Percentiles rank a stretch among this genome's conserved stretches.
Conservation (phyloP, 495 filamentous ascomycete genomes). For the Neohortaea acidophila region DNA sequence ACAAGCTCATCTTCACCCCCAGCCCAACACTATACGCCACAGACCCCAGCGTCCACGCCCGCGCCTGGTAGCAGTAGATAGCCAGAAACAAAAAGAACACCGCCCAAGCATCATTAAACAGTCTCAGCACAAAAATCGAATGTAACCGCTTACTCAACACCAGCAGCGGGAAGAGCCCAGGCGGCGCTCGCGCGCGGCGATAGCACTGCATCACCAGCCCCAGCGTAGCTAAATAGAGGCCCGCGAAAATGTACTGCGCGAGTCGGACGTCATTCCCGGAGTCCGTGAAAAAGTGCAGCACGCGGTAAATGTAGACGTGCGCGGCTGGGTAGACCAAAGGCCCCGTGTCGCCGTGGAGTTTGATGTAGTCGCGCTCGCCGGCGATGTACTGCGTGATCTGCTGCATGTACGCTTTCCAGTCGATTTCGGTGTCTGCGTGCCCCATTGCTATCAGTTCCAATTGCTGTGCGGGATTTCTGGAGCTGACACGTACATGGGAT, state of each 20-base stretch:
- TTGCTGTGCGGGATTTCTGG: neutral
- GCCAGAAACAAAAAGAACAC: slow-evolving; percentile 65
- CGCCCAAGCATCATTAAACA: slow-evolving; percentile 92
- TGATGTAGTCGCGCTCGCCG: slow-evolving; percentile 77
- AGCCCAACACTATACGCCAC: slow-evolving; percentile 61
- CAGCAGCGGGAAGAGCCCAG: slow-evolving; percentile 76
- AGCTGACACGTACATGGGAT: slow-evolving; percentile 55
- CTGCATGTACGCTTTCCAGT: slow-evolving; percentile 95
- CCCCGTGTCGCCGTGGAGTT: slow-evolving; percentile 76
- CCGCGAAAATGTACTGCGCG: slow-evolving; percentile 67
- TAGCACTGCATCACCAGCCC: slow-evolving; percentile 72
- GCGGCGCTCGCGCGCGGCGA: slow-evolving; percentile 58
- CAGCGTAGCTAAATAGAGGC: slow-evolving; percentile 60
- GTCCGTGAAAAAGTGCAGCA: slow-evolving; percentile 63
- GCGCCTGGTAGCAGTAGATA: slow-evolving; percentile 58
- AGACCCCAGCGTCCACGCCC: slow-evolving; percentile 55
- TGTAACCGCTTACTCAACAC: slow-evolving; percentile 84
- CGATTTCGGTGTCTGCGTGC: slow-evolving; percentile 92
- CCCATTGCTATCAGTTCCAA: too few species aligned
- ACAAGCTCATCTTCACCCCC: slow-evolving; percentile 84
- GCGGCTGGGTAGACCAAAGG: slow-evolving; percentile 87
- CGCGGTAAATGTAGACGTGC: slow-evolving; percentile 81
- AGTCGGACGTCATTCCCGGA: slow-evolving; percentile 58
- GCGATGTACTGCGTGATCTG: slow-evolving; percentile 63
- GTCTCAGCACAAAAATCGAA: slow-evolving; percentile 77